Evolutionary conservation across 176 grass and related monocot genomes (phyloP).

Genomic region (Hordeum marinum): DNA sequence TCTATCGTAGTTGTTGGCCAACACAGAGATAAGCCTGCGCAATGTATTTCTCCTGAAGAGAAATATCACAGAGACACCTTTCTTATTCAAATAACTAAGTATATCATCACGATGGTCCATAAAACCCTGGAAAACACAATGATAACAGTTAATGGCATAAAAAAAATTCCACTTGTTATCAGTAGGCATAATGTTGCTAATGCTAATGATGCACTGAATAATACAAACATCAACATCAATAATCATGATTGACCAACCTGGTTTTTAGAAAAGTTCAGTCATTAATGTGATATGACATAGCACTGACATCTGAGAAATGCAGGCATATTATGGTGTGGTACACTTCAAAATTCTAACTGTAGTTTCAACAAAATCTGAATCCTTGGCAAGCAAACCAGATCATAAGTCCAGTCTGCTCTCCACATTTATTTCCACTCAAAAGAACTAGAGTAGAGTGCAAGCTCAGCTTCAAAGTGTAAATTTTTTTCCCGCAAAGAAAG

Average conservation of each 20-base stretch:
- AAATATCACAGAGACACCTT: slow-evolving; percentile 90
- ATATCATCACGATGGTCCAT: slow-evolving; percentile 62
- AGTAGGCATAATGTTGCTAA: not conserved
- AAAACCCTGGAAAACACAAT: slow-evolving; percentile 61
- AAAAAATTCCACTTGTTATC: not conserved
- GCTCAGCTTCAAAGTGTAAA: not conserved
- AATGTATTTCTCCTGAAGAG: slow-evolving; percentile 85
- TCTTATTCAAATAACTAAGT: slow-evolving; percentile 70
- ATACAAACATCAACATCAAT: not conserved
- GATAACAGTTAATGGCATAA: not conserved
- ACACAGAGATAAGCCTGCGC: slow-evolving; percentile 72
- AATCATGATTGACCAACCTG: not conserved
- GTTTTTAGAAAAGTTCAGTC: not conserved
- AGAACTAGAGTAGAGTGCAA: not conserved
- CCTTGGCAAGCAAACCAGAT: not conserved
- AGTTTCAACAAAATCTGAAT: not conserved
- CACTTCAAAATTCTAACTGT: not conserved
- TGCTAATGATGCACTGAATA: not conserved
- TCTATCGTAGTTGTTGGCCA: slow-evolving; percentile 93
- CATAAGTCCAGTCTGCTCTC: not conserved
- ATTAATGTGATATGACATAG: not conserved
- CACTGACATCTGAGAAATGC: not conserved
- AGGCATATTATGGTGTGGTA: not conserved
- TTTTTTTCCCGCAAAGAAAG: not conserved
- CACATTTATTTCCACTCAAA: not conserved